These are phyloP conservation scores for Malus sylvestris DNA, from an alignment of 306 rosid species.

Conservation along the genomic window DNA sequence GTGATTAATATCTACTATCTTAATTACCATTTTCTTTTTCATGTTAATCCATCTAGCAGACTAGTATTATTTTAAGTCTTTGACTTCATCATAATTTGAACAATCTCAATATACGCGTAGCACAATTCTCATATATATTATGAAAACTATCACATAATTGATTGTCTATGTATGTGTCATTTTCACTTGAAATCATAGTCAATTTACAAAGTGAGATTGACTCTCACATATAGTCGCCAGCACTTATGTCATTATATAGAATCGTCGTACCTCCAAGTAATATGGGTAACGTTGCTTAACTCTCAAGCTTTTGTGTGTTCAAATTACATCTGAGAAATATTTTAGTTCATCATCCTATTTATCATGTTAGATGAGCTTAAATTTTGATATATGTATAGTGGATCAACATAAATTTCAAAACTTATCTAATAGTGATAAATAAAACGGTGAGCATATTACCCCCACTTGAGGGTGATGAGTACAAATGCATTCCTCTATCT, in stretches of 20 bases:
- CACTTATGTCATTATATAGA: background rate
- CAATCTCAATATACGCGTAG: background rate
- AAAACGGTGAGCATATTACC: no score
- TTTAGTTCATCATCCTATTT: no score
- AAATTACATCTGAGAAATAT: no score
- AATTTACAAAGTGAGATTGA: background rate
- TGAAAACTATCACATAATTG: background rate
- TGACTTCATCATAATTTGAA: background rate
- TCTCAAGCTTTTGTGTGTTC: background rate
- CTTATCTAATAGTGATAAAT: no score
- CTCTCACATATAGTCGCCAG: conserved; percentile 6
- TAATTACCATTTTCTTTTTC: background rate
- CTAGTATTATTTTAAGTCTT: background rate
- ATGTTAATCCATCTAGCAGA: background rate
- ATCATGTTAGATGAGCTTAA: no score
- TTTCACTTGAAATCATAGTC: conserved; percentile 1
- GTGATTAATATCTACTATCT: no score
- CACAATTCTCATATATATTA: background rate
- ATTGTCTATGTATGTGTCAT: background rate
- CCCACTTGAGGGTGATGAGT: no score
- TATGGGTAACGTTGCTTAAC: background rate
- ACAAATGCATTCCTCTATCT: background rate
- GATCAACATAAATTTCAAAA: no score
- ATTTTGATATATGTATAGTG: fast-evolving
- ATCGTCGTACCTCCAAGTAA: background rate